Evolutionary conservation across 208 protist genomes (phyloP).

Genomic region (Porcisia deanei): DNA sequence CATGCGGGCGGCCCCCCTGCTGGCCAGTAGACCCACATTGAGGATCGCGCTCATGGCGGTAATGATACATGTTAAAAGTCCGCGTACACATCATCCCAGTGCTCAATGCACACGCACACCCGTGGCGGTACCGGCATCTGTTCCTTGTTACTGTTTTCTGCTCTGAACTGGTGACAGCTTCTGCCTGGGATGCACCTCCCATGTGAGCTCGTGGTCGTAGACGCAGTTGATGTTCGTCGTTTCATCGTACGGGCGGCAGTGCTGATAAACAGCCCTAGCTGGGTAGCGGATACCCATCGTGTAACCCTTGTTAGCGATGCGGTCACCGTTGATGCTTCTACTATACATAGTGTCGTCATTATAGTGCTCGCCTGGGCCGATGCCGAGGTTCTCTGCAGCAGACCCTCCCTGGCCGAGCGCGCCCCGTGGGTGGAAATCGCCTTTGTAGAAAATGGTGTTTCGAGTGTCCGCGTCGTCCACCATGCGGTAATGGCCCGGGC

Average conservation of each 20-base stretch:
- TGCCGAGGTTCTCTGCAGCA: slow-evolving; percentile 18
- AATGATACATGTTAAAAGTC: slow-evolving; percentile 4
- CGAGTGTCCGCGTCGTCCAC: slow-evolving; percentile 12
- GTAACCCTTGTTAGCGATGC: slow-evolving; percentile 46
- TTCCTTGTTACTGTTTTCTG: slow-evolving; percentile 1
- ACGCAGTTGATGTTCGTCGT: slow-evolving; percentile 83
- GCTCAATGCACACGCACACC: background rate
- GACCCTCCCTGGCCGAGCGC: slow-evolving; percentile 12
- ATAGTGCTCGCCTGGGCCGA: slow-evolving; percentile 53
- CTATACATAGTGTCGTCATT: slow-evolving; percentile 57
- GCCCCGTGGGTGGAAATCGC: slow-evolving; percentile 61
- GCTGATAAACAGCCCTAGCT: slow-evolving; percentile 74
- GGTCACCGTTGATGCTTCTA: slow-evolving; percentile 52
- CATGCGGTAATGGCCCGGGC: slow-evolving; percentile 59
- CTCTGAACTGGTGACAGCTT: slow-evolving; percentile 15
- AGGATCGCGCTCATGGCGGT: background rate
- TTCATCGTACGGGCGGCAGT: slow-evolving; percentile 55
- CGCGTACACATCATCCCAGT: background rate
- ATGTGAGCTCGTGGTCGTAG: slow-evolving; percentile 75
- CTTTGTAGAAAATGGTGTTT: slow-evolving; percentile 72
- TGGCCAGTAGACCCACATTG: background rate
- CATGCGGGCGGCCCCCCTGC: background rate
- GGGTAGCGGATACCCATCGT: slow-evolving; percentile 81
- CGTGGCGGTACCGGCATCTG: background rate
- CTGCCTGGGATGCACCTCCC: slow-evolving; percentile 40